phyloP scores from a whole-genome alignment of 2,329 filamentous ascomycete genomes.

The Aspergillus jensenii region DNA sequence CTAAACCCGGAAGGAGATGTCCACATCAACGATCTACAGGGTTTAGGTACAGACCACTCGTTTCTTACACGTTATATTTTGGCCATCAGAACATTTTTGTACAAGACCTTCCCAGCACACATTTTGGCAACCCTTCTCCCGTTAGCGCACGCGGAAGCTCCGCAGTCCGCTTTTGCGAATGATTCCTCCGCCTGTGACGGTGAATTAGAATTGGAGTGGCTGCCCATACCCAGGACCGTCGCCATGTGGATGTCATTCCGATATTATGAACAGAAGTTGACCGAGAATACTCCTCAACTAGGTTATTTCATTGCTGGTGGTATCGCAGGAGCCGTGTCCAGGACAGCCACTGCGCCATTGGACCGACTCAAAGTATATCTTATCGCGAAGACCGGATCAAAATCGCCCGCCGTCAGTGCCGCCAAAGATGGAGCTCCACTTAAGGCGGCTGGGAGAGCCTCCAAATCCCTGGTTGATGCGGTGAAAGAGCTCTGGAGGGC shows the following conservation, averaged over 20 bases:
- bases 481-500: slow-evolving; percentile 77
- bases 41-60: slow-evolving; percentile 72
- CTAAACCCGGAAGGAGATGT: slow-evolving; percentile 94
- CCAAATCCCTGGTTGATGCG: slow-evolving; percentile 69
- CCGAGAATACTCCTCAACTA: slow-evolving; percentile 52
- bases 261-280: slow-evolving; percentile 48
- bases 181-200: slow-evolving; percentile 31
- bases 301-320: slow-evolving; percentile 98
- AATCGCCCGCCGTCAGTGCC: slow-evolving; percentile 60
- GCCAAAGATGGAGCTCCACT: slow-evolving; percentile 69
- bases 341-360: slow-evolving; percentile 91
- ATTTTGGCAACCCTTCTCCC: slow-evolving; percentile 32
- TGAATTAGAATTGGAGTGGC: slow-evolving; percentile 43
- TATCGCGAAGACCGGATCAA: slow-evolving; percentile 78
- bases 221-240: slow-evolving; percentile 41
- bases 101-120: slow-evolving; percentile 35
- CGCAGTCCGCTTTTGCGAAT: slow-evolving; percentile 28
- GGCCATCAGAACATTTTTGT: slow-evolving; percentile 35
- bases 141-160: slow-evolving; percentile 34
- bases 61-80: slow-evolving; percentile 40
- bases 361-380: slow-evolving; percentile 97
- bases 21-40: slow-evolving; percentile 86
- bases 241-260: slow-evolving; percentile 45
- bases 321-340: slow-evolving; percentile 88
- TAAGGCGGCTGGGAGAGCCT: slow-evolving; percentile 64